Conservation (phyloP, 2,329 filamentous ascomycete genomes). For the Dryadomyces quercivorus region DNA sequence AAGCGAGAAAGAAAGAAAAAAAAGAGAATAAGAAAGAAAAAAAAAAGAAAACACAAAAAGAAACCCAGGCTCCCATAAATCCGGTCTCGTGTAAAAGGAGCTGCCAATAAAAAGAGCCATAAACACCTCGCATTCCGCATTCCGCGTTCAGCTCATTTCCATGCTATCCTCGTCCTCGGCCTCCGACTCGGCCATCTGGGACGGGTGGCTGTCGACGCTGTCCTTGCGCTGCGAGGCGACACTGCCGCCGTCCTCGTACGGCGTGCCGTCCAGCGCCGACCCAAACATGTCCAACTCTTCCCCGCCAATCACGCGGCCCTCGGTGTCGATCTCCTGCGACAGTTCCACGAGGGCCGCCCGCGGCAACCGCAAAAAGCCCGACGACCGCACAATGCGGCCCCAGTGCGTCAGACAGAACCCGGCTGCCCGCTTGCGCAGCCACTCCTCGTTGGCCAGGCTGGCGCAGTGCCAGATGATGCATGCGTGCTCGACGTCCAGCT, state of each 20-base stretch:
- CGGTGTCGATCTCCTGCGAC: slow-evolving; percentile 84
- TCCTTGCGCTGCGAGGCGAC: slow-evolving; percentile 36
- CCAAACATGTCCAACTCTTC: slow-evolving; percentile 59
- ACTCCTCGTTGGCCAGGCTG: slow-evolving; percentile 79
- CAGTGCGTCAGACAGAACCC: slow-evolving; percentile 86
- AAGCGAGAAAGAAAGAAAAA: background rate
- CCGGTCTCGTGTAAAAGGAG: too few species aligned
- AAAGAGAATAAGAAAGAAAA: background rate
- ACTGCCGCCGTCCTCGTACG: slow-evolving; percentile 27
- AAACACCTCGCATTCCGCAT: too few species aligned
- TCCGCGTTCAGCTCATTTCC: slow-evolving; percentile 11
- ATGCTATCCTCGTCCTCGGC: slow-evolving; percentile 17
- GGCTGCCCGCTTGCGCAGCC: slow-evolving; percentile 81
- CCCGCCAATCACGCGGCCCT: slow-evolving; percentile 81
- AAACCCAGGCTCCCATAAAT: background rate
- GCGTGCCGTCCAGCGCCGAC: slow-evolving; percentile 32
- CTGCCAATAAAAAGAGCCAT: background rate
- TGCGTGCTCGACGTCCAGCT: slow-evolving; percentile 88
- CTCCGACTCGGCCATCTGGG: slow-evolving; percentile 44
- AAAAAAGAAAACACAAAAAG: background rate
- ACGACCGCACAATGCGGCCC: slow-evolving; percentile 84
- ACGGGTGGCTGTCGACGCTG: slow-evolving; percentile 47
- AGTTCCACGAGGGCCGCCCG: slow-evolving; percentile 75
- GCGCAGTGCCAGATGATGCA: slow-evolving; percentile 96
- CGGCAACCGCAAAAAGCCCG: slow-evolving; percentile 72